These are phyloP conservation scores for Aristolochia californica DNA, from an alignment of 164 flowering plant genomes.

Conservation along the genomic window DNA sequence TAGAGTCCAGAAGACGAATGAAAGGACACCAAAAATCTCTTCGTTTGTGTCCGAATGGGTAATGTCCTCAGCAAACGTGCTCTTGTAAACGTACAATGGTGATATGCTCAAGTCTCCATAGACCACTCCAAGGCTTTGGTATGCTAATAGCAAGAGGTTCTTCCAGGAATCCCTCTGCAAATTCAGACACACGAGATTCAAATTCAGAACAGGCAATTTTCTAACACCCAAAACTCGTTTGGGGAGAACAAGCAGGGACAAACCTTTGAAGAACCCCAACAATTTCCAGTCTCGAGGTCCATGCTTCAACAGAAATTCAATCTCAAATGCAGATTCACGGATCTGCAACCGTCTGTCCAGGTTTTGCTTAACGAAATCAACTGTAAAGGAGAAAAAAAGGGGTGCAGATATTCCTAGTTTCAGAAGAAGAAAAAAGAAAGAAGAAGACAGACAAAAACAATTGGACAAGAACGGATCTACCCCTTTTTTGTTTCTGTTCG, in stretches of 20 bases:
- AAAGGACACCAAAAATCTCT: conserved; percentile 72
- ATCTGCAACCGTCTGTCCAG: too few relatives aligned
- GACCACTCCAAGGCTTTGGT: conserved; percentile 87
- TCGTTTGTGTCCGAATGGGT: conserved; percentile 81
- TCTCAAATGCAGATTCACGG: too few relatives aligned
- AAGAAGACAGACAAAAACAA: too few relatives aligned
- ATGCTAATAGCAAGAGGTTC: conserved; percentile 51
- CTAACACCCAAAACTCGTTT: not conserved
- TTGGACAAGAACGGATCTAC: too few relatives aligned
- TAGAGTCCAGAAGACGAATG: conserved; percentile 77
- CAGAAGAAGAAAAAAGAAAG: too few relatives aligned
- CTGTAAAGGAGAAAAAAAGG: too few relatives aligned
- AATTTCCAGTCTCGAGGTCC: conserved; percentile 17
- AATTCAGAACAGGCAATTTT: not conserved
- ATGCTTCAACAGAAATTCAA: not conserved
- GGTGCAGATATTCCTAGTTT: too few relatives aligned
- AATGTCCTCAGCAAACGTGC: conserved; percentile 81
- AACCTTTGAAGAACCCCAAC: conserved; percentile 23
- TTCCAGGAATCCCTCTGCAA: conserved; percentile 76
- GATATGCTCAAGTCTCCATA: conserved; percentile 87
- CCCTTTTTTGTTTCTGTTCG: too few relatives aligned
- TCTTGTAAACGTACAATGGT: conserved; percentile 77
- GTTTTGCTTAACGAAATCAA: too few relatives aligned
- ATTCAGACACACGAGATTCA: not conserved
- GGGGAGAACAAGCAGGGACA: not conserved